A percentile compares a stretch with the other conserved stretches of the same genome.
phyloP scores from a whole-genome alignment of 2,329 filamentous ascomycete species.

The Paecilomyces formosus region DNA sequence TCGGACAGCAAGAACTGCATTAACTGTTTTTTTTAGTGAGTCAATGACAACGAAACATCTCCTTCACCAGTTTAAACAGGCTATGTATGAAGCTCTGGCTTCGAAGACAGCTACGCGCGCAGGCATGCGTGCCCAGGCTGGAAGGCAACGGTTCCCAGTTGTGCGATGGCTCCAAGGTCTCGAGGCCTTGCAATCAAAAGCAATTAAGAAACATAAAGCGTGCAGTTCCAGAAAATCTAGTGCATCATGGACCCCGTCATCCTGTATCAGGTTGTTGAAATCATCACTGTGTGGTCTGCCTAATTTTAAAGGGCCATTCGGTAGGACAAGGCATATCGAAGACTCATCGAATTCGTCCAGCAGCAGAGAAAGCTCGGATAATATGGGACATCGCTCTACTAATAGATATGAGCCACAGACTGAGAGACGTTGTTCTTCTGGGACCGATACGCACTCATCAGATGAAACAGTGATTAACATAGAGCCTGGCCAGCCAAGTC shows the following conservation, averaged over 20 bases:
- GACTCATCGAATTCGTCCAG: neutral
- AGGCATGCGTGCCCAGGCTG: constrained; percentile 53
- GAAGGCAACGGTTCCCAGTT: constrained; percentile 55
- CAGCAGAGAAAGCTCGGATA: neutral
- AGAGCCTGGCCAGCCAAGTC: neutral
- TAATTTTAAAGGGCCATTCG: neutral
- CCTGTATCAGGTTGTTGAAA: neutral
- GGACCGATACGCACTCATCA: neutral
- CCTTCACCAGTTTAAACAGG: constrained; percentile 53
- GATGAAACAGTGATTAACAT: neutral
- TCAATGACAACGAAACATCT: constrained; percentile 52
- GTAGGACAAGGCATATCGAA: neutral
- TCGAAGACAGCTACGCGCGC: constrained; percentile 46
- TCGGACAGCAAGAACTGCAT: neutral
- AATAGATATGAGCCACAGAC: constrained; percentile 5
- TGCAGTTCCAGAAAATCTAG: constrained; percentile 4
- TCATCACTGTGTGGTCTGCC: neutral
- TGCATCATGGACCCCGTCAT: neutral
- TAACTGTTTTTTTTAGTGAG: constrained; percentile 26
- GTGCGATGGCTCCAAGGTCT: constrained; percentile 55
- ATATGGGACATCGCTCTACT: constrained; percentile 10
- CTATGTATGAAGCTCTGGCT: constrained; percentile 49
- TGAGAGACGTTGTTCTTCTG: neutral
- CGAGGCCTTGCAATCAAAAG: constrained; percentile 47
- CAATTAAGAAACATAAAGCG: constrained; percentile 46